Percentiles rank a stretch among this genome's conserved stretches.
These are phyloP conservation scores for Penicillium italicum DNA, from an alignment of 2,329 filamentous ascomycete genomes.

Conservation along the genomic window DNA sequence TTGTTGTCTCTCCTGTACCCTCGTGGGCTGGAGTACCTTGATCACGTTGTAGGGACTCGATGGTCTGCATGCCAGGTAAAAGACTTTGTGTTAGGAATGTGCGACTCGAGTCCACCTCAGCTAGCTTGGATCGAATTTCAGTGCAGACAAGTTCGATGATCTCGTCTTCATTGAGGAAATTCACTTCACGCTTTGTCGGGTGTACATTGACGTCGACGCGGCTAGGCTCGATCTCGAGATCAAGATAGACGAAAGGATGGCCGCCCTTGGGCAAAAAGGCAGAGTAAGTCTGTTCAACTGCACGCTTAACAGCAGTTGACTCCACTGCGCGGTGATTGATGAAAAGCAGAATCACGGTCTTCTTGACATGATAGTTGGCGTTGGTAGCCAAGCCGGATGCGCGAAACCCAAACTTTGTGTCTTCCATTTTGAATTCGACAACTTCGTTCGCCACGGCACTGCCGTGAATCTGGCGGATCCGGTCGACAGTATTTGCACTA, in stretches of 20 bases:
- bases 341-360: slow-evolving; percentile 81
- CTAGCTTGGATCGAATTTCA: slow-evolving; percentile 71
- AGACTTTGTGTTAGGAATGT: slow-evolving; percentile 93
- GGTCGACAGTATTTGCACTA: slow-evolving; percentile 68
- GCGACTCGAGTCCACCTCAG: slow-evolving; percentile 85
- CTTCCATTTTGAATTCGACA: slow-evolving; percentile 67
- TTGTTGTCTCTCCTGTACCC: slow-evolving; percentile 36
- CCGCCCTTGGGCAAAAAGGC: slow-evolving; percentile 87
- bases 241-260: slow-evolving; percentile 90
- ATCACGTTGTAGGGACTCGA: slow-evolving; percentile 36
- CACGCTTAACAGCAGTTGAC: slow-evolving; percentile 80
- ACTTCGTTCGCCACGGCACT: slow-evolving; percentile 82
- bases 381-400: slow-evolving; percentile 80
- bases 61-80: slow-evolving; percentile 61
- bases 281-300: slow-evolving; percentile 84
- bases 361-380: slow-evolving; percentile 91
- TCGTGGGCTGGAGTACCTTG: slow-evolving; percentile 20
- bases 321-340: slow-evolving; percentile 96
- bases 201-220: slow-evolving; percentile 97
- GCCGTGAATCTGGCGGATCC: slow-evolving; percentile 88
- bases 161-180: slow-evolving; percentile 96
- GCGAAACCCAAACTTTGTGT: slow-evolving; percentile 78
- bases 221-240: slow-evolving; percentile 84
- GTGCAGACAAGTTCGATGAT: slow-evolving; percentile 84
- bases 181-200: slow-evolving; percentile 93